Percentiles rank a stretch among this genome's conserved stretches.
Evolutionary conservation across 2,329 filamentous ascomycete species (phyloP).

Genomic region (Aureobasidium sp.): DNA sequence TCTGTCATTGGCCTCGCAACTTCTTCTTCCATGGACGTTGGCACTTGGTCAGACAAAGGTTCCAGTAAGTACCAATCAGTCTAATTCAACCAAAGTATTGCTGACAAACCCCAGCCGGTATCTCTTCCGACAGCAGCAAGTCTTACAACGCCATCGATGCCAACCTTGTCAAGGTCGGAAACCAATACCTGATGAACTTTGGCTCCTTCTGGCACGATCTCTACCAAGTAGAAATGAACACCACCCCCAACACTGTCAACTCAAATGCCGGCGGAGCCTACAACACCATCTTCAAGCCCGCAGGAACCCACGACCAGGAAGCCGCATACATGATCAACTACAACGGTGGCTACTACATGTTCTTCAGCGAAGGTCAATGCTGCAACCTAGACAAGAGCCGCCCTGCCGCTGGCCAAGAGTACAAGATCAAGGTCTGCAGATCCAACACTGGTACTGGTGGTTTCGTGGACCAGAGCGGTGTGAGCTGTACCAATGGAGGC

Average conservation of each 20-base stretch:
- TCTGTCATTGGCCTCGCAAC: conserved; percentile 55
- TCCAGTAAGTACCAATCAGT: conserved; percentile 27
- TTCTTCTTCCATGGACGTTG: conserved; percentile 41
- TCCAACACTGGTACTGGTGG: conserved; percentile 42
- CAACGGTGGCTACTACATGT: conserved; percentile 54
- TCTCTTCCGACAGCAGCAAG: conserved; percentile 34
- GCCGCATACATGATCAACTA: conserved; percentile 49
- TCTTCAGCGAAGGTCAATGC: conserved; percentile 54
- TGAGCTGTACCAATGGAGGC: conserved; percentile 46
- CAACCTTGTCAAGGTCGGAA: conserved; percentile 34
- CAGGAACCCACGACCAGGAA: conserved; percentile 47
- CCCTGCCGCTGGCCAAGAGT: conserved; percentile 53
- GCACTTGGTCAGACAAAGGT: conserved; percentile 54
- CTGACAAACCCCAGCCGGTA: conserved; percentile 33
- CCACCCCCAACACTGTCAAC: conserved; percentile 19
- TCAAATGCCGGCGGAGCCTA: conserved; percentile 28
- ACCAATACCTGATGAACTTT: conserved; percentile 49
- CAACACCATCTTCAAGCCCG: conserved; percentile 48
- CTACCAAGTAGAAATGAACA: conserved; percentile 48
- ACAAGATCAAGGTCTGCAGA: conserved; percentile 59
- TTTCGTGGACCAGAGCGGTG: conserved; percentile 51
- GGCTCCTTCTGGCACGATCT: conserved; percentile 62
- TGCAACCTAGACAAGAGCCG: conserved; percentile 48
- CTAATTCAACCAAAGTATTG: neutral
- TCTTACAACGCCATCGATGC: conserved; percentile 46